Base-by-base conservation (phyloP, 306 rosid genomes). In the Malus fusca region DNA sequence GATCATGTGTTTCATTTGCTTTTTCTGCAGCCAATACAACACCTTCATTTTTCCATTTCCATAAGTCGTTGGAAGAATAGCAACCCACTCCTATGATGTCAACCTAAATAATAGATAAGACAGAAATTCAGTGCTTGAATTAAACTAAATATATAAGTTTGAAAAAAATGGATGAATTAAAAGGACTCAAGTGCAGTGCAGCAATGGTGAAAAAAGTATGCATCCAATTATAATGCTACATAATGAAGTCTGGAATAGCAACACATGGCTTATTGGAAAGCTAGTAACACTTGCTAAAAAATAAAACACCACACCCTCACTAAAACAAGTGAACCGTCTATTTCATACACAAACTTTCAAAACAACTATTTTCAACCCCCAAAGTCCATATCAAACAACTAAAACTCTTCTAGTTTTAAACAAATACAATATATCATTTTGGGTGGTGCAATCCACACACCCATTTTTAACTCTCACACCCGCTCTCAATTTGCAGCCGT, bases 1-100 rank as follows among this genome's bases (percentile, higher is more conserved):
- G 96, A 87, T 96, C 97, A 67, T 96, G 98, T 33, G 90, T 90
- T 79, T 92, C 98, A 5, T 96, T 74, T 48, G 87, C 84, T 83
- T 92, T 90, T 84, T 92, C 92, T 37, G 98, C 96, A 52, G 89
- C 84, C 73, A 96, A 87, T 69, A 92, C 99, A 64, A 96, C 81
- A 56, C 99, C 99, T 82, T 96, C 97, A 42, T 89, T 92, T 79
- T 88, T 96, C 99, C 99, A 96, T 68, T 88, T 87, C 99, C 98
- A 92, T 64, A 96, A 81, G 88, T 96, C 97, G 80, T 83, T 92
- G 59, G 99, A 96, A 64, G 99, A 96, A 84, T 96, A 96, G 88
- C 99, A 96, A 70, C 99, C 88, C 42, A 96, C 98, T 81, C 99
- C 99, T 74, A 92, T 87, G 65, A 96, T 87, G 90, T 96, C 99